Conservation (phyloP, 2,329 filamentous ascomycete species). For the Hypoxylon sp. region DNA sequence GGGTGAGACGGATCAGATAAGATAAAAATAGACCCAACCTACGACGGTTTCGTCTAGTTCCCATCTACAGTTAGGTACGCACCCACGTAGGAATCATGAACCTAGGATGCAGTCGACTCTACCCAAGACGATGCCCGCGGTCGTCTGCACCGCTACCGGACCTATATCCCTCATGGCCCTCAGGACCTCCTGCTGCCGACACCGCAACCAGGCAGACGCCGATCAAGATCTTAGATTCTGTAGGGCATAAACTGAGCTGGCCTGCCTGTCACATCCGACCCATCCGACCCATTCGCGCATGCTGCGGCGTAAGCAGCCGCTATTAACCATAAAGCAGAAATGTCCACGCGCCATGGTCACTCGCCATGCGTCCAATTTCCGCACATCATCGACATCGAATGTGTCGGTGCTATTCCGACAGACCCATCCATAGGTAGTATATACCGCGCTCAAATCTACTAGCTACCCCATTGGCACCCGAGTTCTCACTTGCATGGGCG, state of each 20-base stretch:
- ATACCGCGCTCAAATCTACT: neutral
- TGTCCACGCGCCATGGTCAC: constrained; percentile 61
- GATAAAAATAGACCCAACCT: neutral
- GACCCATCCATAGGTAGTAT: constrained; percentile 42
- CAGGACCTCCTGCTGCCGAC: constrained; percentile 55
- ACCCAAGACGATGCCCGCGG: constrained; percentile 58
- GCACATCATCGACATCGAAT: constrained; percentile 62
- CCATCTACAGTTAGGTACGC: neutral
- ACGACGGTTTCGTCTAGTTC: neutral
- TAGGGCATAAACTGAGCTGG: constrained; percentile 59
- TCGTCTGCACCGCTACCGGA: constrained; percentile 56
- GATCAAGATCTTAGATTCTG: constrained; percentile 58
- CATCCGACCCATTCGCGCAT: constrained; percentile 17
- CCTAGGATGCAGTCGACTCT: constrained; percentile 24
- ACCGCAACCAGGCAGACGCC: constrained; percentile 55
- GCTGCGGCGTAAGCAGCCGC: neutral
- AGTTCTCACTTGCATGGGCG: constrained; percentile 63
- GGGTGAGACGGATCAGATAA: constrained; percentile 7
- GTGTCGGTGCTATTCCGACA: constrained; percentile 56
- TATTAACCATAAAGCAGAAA: constrained; percentile 50
- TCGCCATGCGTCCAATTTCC: constrained; percentile 57
- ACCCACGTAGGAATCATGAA: neutral
- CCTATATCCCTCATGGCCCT: constrained; percentile 56
- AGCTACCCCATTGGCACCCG: constrained; percentile 43
- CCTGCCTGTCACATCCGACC: constrained; percentile 19